Conservation (phyloP, 768 basidiomycete genomes). For the Leccinum olivaceopallidum region DNA sequence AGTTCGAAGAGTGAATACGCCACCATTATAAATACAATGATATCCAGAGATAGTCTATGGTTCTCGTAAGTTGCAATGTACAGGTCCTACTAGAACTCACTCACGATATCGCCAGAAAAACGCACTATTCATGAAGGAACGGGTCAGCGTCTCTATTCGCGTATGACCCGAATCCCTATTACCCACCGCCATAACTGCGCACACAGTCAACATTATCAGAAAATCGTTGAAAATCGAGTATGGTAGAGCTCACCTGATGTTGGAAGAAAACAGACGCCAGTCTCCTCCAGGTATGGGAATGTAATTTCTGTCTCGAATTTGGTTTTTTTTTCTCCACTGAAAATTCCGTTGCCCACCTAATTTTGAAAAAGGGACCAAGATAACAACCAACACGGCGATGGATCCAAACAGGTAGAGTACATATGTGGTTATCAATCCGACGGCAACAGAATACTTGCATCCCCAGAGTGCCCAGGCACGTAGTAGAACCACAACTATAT, state of each 20-base stretch:
- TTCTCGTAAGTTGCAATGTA: too few species aligned
- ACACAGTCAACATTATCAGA: not conserved
- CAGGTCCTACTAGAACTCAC: too few species aligned
- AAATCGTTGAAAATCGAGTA: not conserved
- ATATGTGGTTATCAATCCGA: conserved; percentile 12
- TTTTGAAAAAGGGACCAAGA: not conserved
- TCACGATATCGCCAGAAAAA: too few species aligned
- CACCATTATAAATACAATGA: too few species aligned
- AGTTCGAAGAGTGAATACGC: too few species aligned
- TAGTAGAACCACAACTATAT: too few species aligned
- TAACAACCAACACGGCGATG: not conserved
- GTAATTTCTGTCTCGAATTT: not conserved
- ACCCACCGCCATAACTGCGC: not conserved
- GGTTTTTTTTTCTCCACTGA: not conserved
- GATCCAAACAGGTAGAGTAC: conserved; percentile 3
- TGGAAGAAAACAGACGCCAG: not conserved
- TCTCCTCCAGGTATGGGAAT: conserved; percentile 2
- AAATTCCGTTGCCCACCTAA: not conserved
- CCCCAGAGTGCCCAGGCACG: too few species aligned
- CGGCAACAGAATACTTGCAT: too few species aligned
- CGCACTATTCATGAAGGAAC: too few species aligned
- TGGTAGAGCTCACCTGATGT: not conserved
- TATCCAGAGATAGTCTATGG: too few species aligned
- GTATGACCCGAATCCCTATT: too few species aligned
- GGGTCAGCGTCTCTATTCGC: not conserved